Percentiles rank a stretch among this genome's conserved stretches.
Conservation (phyloP, 73 alveolate species). For the Loxodes magnus region DNA sequence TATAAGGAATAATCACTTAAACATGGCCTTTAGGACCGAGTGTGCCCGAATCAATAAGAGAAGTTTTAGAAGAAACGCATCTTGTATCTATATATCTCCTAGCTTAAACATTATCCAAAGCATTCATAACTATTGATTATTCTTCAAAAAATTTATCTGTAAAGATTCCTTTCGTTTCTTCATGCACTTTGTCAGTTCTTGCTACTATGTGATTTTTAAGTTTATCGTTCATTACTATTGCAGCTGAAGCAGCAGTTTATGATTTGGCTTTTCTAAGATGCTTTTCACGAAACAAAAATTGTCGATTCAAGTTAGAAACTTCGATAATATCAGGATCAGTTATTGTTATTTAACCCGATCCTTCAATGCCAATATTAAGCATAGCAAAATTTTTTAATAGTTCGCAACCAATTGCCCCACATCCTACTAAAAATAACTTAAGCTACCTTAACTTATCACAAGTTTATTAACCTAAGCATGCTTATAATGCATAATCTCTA, state of each 20-base stretch:
- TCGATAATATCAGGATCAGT: constrained; percentile 93
- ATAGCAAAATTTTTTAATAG: constrained; percentile 88
- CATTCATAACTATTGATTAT: constrained; percentile 74
- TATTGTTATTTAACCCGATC: constrained; percentile 55
- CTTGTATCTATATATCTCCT: constrained; percentile 80
- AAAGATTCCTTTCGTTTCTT: constrained; percentile 78
- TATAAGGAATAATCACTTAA: constrained; percentile 72
- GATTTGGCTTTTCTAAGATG: constrained; percentile 88
- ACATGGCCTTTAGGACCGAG: constrained; percentile 89
- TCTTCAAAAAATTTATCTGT: constrained; percentile 87
- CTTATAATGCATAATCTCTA: too few species aligned
- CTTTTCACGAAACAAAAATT: constrained; percentile 88
- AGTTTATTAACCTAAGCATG: too few species aligned
- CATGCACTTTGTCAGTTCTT: constrained; percentile 62
- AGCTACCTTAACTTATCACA: too few species aligned
- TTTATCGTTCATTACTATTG: constrained; percentile 69
- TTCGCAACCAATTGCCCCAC: constrained; percentile 99
- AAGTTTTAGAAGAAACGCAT: constrained; percentile 84
- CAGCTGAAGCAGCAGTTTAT: constrained; percentile 72
- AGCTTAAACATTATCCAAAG: constrained; percentile 91
- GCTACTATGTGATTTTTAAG: constrained; percentile 52
- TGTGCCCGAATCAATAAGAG: constrained; percentile 89
- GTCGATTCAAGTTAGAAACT: constrained; percentile 92
- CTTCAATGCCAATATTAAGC: constrained; percentile 87
- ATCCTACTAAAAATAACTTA: constrained; percentile 35